Evolutionary conservation across 2,329 filamentous ascomycete species (phyloP), one percentile per base, ranked within the genome.

Genomic region (Fusarium globosum): DNA sequence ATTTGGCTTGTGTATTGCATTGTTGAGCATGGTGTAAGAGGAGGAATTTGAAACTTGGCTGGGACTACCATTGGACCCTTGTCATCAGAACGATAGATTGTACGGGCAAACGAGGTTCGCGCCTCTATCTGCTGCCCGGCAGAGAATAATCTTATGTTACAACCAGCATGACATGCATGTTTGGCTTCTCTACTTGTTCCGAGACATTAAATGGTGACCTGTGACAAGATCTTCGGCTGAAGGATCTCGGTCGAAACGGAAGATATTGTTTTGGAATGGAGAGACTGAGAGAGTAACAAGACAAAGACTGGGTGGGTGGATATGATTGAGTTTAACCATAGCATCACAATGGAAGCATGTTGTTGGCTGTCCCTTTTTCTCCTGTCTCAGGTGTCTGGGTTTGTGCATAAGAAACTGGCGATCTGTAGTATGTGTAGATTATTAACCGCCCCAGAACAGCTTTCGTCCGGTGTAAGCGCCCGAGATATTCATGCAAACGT

Each of bases 81-180:
- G 73, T 76, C 73, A 77, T 78, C 75, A 76, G 74, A 76, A 72
- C 77, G 73, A 80, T 82, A 81, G 81, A 83, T 81, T 82, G 79
- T 79, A 81, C 73, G 80, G 81, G 79, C 75, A 77, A 79, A 76
- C 72, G 77, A 77, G 81, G 81, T 81, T 82, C 80, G 76, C 80
- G 72, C 79, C 79, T 79, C 73, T 73, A 75, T 78, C 69, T 73
- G 74, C 62, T 78, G 75, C 75, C 76, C 76, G 74, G 69, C 74
- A 77, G 74, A 77, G 75, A 78, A 76, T 79, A 75, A 79, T 79
- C 67, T 69, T 72, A 76, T 79, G 76, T 76, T 80, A 75, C 71
- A 75, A 77, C 70, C 76, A 76, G 76, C 69, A 78, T 78, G 75
- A 65, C 69, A 74, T 76, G 71, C 76, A 72, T 71, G 55, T 72